phyloP scores from a whole-genome alignment of 768 basidiomycete genomes.

The Royoungia palumana region DNA sequence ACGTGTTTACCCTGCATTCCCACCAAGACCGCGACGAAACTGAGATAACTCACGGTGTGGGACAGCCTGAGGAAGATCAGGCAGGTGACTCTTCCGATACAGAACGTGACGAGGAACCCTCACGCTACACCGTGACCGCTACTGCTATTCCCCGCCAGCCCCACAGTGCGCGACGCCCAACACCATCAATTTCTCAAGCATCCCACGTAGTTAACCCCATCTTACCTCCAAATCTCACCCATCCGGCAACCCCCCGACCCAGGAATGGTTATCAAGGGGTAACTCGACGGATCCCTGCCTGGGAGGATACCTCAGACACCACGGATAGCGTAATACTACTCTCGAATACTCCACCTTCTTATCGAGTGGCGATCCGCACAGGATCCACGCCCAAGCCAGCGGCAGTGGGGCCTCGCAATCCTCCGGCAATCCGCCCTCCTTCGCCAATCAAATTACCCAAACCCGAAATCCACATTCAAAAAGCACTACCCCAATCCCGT shows the following conservation, averaged over 20 bases:
- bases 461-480: constrained; percentile 17
- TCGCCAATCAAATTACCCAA: constrained; percentile 33
- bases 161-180: constrained; percentile 8
- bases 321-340: constrained; percentile 31
- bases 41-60: constrained; percentile 17
- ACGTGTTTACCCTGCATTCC: constrained; percentile 43
- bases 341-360: constrained; percentile 48
- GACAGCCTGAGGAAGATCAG: constrained; percentile 11
- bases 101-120: constrained; percentile 21
- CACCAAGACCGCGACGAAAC: constrained; percentile 37
- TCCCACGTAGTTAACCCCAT: constrained; percentile 22
- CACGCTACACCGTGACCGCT: neutral
- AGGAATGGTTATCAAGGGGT: constrained; percentile 11
- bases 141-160: constrained; percentile 7
- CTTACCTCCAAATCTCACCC: constrained; percentile 27
- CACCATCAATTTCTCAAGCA: constrained; percentile 5
- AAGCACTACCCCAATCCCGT: constrained; percentile 22
- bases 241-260: constrained; percentile 30
- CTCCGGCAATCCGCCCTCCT: constrained; percentile 14
- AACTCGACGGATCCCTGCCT: constrained; percentile 18
- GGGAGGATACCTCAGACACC: constrained; percentile 39
- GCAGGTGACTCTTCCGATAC: constrained; percentile 15
- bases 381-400: constrained; percentile 15
- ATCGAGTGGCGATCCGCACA: constrained; percentile 41
- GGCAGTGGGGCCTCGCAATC: constrained; percentile 11